Percentiles rank a stretch among this genome's conserved stretches.
Conservation (phyloP, 2,329 filamentous ascomycete genomes). For the Colletotrichum lini region DNA sequence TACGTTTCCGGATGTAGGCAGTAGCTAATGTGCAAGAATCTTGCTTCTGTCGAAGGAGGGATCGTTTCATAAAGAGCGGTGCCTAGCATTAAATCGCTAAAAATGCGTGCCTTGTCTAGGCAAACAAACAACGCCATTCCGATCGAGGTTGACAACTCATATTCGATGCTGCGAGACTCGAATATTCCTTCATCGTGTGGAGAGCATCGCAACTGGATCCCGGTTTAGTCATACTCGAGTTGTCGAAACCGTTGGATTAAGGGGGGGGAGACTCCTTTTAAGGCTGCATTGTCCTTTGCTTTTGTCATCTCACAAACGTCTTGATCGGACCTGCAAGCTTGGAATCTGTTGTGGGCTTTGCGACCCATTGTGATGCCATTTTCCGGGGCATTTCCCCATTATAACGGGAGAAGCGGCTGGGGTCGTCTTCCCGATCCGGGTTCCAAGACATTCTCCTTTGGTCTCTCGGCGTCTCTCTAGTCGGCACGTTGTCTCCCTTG, state of each 20-base stretch:
- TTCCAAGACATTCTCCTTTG: background rate
- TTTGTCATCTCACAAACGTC: no score
- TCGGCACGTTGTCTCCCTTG: background rate
- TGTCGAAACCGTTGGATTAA: background rate
- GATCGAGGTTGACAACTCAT: background rate
- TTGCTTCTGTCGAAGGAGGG: no score
- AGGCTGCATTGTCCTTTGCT: background rate
- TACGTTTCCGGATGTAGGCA: background rate
- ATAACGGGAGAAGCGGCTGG: constrained; percentile 12
- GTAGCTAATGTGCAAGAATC: background rate
- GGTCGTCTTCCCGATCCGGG: background rate
- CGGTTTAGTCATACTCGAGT: background rate
- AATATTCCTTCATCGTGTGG: background rate
- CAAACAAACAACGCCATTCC: background rate
- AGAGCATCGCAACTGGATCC: background rate
- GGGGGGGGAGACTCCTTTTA: background rate
- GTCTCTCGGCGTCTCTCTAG: background rate
- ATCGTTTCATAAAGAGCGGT: background rate
- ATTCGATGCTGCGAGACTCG: background rate
- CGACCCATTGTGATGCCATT: constrained; percentile 9
- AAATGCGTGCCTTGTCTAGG: background rate
- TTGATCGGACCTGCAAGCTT: background rate
- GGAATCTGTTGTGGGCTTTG: background rate
- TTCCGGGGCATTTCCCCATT: constrained; percentile 18
- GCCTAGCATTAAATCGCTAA: no score